A percentile compares a stretch with the other conserved stretches of the same genome.
Conservation (phyloP, 2,329 filamentous ascomycete species). For the Lithohypha guttulata region DNA sequence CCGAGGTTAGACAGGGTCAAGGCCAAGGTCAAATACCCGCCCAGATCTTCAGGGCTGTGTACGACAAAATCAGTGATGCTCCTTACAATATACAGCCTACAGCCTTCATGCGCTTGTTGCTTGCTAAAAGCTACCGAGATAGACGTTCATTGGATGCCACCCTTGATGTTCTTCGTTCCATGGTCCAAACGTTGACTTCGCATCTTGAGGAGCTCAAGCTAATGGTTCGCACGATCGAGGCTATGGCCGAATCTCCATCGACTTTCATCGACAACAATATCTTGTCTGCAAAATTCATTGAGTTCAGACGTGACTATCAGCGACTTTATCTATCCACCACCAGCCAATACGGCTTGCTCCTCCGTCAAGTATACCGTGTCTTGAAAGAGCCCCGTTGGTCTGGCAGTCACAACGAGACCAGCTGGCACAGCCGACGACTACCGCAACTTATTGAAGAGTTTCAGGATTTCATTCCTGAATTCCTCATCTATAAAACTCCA, state of each 20-base stretch:
- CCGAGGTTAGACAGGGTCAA: conserved; percentile 25
- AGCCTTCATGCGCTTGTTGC: conserved; percentile 44
- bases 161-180: background rate
- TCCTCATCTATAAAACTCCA: conserved; percentile 28
- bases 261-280: background rate
- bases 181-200: background rate
- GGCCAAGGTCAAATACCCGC: conserved; percentile 30
- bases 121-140: conserved; percentile 2
- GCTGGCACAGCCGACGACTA: conserved; percentile 28
- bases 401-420: conserved; percentile 13
- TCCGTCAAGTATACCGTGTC: conserved; percentile 4
- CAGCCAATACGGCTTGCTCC: background rate
- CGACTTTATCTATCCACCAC: conserved; percentile 1
- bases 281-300: conserved; percentile 11
- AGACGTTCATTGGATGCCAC: background rate
- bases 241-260: background rate
- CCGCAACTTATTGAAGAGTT: conserved; percentile 41
- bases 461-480: conserved; percentile 34
- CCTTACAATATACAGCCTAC: conserved; percentile 48
- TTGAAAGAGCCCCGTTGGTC: conserved; percentile 18
- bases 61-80: conserved; percentile 47
- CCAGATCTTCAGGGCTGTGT: conserved; percentile 43
- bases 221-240: conserved; percentile 1
- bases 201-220: conserved; percentile 4
- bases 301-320: conserved; percentile 15